Evolutionary conservation across 306 rosid genomes (phyloP), one percentile per base, ranked within the genome.

Genomic region (Potentilla sterilis): DNA sequence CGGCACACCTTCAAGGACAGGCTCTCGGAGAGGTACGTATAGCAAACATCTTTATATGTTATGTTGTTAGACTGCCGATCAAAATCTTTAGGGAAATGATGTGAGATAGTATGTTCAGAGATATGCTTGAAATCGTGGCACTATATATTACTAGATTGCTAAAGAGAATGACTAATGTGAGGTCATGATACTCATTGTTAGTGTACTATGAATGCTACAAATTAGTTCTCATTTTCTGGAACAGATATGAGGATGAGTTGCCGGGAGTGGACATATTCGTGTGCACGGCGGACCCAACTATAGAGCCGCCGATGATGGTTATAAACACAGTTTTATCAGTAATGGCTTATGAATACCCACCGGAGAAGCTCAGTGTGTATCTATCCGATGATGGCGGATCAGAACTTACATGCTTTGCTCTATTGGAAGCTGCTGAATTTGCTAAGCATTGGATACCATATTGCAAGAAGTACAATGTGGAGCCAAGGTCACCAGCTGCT

Each of bases 391-490:
- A 94, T 57, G 98, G 85, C 40, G 96, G 73, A 0, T 91, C 98
- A 0, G 80, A 87, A 12, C 57, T 90, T 38, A 94, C 95, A 0
- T 91, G 83, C 76, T 90, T 83, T 76, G 97, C 93, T 22, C 58
- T 94, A 0, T 2, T 87, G 22, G 89, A 91, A 81, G 96, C 96
- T 3, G 79, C 94, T 21, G 64, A 21, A 0, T 94, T 94, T 83
- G 91, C 97, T 4, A 89, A 86, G 83, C 87, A 88, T n/a, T 94
- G 98, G 98, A 12, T 91, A 13, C 97, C 97, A 0, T 94, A 79
- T 58, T 86, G 95, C 84, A 91, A 90, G 77, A 88, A 67, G 9
- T 82, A 86, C 85, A 71, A 78, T 3, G 82, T 86, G 69, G 93
- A 94, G 68, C 92, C 96, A 9, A 82, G 87, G 73, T 90, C 98